A percentile compares a stretch with the other conserved stretches of the same genome.
These are phyloP conservation scores for Hypholoma sublateritium DNA, from an alignment of 768 basidiomycete genomes.

Conservation along the genomic window DNA sequence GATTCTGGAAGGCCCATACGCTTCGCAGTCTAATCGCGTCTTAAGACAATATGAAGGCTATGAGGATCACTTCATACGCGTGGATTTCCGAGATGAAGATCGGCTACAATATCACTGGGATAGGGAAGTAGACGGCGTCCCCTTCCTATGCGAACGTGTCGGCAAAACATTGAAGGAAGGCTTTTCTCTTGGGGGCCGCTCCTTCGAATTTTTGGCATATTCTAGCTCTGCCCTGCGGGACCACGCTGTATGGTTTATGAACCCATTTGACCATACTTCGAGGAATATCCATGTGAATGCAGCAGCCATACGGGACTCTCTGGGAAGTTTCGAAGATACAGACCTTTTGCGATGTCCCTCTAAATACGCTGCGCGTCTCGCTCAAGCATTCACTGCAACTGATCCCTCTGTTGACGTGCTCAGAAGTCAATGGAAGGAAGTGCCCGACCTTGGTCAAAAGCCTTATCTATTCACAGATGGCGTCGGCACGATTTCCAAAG, in stretches of 20 bases:
- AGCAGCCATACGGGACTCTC: conserved; percentile 52
- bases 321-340: conserved; percentile 67
- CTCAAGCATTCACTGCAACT: conserved; percentile 84
- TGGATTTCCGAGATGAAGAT: conserved; percentile 86
- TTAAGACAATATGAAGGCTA: conserved; percentile 64
- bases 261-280: conserved; percentile 46
- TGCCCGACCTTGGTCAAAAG: conserved; percentile 51
- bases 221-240: conserved; percentile 75
- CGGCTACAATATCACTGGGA: conserved; percentile 70
- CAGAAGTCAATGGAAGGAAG: conserved; percentile 58
- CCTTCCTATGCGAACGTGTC: conserved; percentile 59
- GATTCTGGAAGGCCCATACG: conserved; percentile 74
- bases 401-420: conserved; percentile 65
- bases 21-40: conserved; percentile 77
- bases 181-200: conserved; percentile 66
- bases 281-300: conserved; percentile 47
- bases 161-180: conserved; percentile 60
- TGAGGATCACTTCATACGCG: conserved; percentile 74
- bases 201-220: conserved; percentile 81
- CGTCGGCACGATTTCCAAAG: conserved; percentile 71
- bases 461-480: conserved; percentile 69
- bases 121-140: conserved; percentile 56
- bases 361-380: conserved; percentile 79
- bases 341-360: conserved; percentile 58
- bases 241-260: conserved; percentile 83